Evolutionary conservation across 352 stramenopile species (phyloP), one percentile per base, ranked within the genome.

Genomic region (Globisporangium mamillatum): DNA sequence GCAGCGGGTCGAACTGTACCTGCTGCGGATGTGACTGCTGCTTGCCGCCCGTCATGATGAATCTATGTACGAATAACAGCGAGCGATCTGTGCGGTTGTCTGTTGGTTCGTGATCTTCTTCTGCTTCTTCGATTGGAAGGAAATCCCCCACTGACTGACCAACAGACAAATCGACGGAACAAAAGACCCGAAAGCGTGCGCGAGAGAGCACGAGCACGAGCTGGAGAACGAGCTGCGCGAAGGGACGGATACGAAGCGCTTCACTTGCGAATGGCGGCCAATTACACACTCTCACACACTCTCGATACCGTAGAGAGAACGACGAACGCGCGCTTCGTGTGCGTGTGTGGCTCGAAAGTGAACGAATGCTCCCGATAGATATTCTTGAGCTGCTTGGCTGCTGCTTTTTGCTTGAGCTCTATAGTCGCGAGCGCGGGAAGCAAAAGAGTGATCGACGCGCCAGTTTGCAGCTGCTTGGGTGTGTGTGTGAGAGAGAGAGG

Each of bases 1-100:
- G 78, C 56, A 91, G 72, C 46, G 77, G 63, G 48, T 77, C 70
- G 59, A 82, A 76, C 25, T 63, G 41, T n/a, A 54, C 60, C 54
- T 60, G 54, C 44, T 22, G 44, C 16, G 20, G 53, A n/a, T 32
- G 20, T 14, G 54, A 29, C 16, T 60, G 54, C 25, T 58, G 44
- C 36, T 63, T 63, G 36, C 58, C 34, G 4, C 36, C 25, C 1
- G 54, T 60, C 54, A 60, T 60, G 24, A 29, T 57, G 22, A 1
- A n/a, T 34, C 29, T n/a, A 6, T 20, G n/a, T 50, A 50, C 41
- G 41, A 50, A n/a, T 48, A 48, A 8, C 41, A 20, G 12, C 4
- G 41, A 18, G 36, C 36, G 12, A 14, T 16, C 14, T 46, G 16
- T n/a, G 29, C 29, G 29, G 4, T 32, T 32, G 29, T 20, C 1